Evolutionary conservation across 2,329 filamentous ascomycete species (phyloP), one percentile per base, ranked within the genome.

Genomic region (Emergomyces africanus): DNA sequence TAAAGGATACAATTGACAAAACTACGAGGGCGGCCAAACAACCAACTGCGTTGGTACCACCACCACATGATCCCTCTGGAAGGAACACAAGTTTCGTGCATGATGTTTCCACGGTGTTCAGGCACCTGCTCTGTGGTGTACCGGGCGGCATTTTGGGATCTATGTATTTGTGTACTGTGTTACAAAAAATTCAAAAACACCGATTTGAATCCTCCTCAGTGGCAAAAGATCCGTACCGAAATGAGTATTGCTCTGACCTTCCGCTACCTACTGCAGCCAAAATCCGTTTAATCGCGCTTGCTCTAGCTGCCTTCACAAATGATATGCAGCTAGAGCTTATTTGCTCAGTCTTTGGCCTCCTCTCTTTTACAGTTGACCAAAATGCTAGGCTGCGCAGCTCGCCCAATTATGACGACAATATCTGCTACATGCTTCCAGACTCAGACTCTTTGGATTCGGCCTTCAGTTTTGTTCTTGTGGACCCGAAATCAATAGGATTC

Each of bases 111-210:
- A 70, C 69, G 60, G 66, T 69, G 3, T 69, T 75, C 57, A 71
- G 69, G 56, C 64, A 67, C 23, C 62, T 76, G 6, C 59, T 76
- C 28, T 66, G 64, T 25, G 72, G 73, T 30, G 63, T 76, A 33
- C 72, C 72, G 0, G 70, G 66, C 4, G 73, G 74, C 9, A 70
- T 75, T 49, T 63, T 76, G 33, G 73, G 73, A 10, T 74, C 73
- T 35, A 57, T 57, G 39, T 64, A 64, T 33, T 66, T 76, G 10
- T 74, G 71, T 59, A 61, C 64, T 10, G 61, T 65, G 14, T 60
- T 76, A 37, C 63, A 66, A 12, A 57, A 61, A 25, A 72, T 75
- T n/a, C 67, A 64, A 48, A 60, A 65, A 20, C 64, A 66, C 10
- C 61, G 62, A 5, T 62, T 67, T 33, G 61, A 63, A 5, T 54